Base-by-base conservation (phyloP, 2,329 filamentous ascomycete species). In the Botryotinia globosa region DNA sequence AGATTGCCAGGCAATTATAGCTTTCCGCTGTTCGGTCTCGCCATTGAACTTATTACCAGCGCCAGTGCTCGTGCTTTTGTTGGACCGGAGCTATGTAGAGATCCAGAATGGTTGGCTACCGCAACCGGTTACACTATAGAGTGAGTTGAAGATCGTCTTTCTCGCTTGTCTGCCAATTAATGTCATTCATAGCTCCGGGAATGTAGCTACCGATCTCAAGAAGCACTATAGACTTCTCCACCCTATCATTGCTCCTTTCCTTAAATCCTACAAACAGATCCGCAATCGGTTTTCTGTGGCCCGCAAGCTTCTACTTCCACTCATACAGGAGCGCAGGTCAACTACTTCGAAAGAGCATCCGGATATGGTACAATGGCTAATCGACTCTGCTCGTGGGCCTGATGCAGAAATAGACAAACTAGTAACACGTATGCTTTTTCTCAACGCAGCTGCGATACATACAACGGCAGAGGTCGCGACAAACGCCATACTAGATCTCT, bases 401-500 rank as follows among this genome's bases (percentile, higher is more conserved):
- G 63, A 66, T 66, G 63, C n/a, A 14, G 39, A 66, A 34, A 48
- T 22, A 20, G 63, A 66, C n/a, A 66, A 66, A 25, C 44, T 66
- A 6, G 63, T 66, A 29, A 66, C 63, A 22, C n/a, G 63, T 8
- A 66, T 66, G 39, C 44, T 66, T n/a, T 66, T 66, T 48, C 63
- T 72, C 3, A 45, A 65, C 58, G 68, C 67, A 29, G 85, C 85
- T 0, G 84, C 86, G 1, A 87, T 88, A 44, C 85, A 87, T 73
- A 87, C 85, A 0, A 87, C 85, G 0, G 83, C 84, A 0, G 77
- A 84, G 61, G 81, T 84, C 0, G 76, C 83, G 0, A 85, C 84
- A 1, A 80, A 87, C 82, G 74, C 85, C 75, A 83, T 90, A 67
- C 88, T 86, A 77, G 85, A 87, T 71, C 78, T 90, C 4, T 84